A percentile compares a stretch with the other conserved stretches of the same genome.
These are phyloP conservation scores for Colletotrichum costaricense DNA, from an alignment of 2,329 filamentous ascomycete genomes.

Conservation along the genomic window DNA sequence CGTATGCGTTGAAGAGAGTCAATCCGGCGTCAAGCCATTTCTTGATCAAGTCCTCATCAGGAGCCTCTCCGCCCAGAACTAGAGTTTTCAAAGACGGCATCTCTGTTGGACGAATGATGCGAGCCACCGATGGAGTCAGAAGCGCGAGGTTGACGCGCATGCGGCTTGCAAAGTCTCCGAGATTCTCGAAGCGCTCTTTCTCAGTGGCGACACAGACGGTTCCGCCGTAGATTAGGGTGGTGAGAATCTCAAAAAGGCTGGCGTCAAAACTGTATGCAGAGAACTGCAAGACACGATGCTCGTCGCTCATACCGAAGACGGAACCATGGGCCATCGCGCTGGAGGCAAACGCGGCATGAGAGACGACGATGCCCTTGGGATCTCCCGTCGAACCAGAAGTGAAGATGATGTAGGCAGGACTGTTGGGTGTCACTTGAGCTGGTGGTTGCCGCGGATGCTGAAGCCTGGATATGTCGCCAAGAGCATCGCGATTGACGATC, in stretches of 20 bases:
- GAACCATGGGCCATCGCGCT: conserved; percentile 35
- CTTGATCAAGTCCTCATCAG: not conserved
- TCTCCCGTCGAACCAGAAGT: conserved; percentile 58
- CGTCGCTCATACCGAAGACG: not conserved
- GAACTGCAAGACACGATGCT: conserved; percentile 39
- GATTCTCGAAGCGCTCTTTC: conserved; percentile 43
- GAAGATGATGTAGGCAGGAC: conserved; percentile 48
- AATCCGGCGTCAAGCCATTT: conserved; percentile 40
- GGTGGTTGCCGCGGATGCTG: not conserved
- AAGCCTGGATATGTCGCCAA: conserved; percentile 39
- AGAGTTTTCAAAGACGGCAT: conserved; percentile 1
- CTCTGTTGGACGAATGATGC: conserved; percentile 1
- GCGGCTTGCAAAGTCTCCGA: conserved; percentile 18
- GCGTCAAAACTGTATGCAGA: conserved; percentile 52
- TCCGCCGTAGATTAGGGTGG: conserved; percentile 49
- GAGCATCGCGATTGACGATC: conserved; percentile 46
- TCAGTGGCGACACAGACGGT: conserved; percentile 53
- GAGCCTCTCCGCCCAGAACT: conserved; percentile 22
- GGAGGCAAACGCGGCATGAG: conserved; percentile 38
- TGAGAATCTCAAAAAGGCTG: conserved; percentile 48
- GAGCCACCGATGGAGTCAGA: conserved; percentile 27
- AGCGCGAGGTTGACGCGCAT: not conserved
- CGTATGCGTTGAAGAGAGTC: conserved; percentile 42
- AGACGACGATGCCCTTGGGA: conserved; percentile 58
- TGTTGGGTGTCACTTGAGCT: conserved; percentile 4